Evolutionary conservation across 495 filamentous ascomycete species (phyloP), one percentile per base, ranked within the genome.

Genomic region (Astrocystis sublimbata): DNA sequence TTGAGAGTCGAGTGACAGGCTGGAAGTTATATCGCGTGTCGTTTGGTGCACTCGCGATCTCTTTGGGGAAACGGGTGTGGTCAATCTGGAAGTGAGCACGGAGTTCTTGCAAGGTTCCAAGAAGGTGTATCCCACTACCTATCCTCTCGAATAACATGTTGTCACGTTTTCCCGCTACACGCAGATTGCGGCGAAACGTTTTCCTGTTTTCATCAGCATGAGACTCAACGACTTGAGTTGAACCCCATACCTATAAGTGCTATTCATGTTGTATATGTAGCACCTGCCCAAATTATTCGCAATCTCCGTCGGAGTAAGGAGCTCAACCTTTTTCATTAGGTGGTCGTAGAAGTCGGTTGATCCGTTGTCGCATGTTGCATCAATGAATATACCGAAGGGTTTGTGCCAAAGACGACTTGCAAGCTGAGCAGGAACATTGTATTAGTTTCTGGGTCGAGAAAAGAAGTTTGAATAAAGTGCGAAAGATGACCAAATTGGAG

Each of bases 181-280:
- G 75, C 17, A 88, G 73, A 17, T 86, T 75, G 21, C 83, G 79
- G 1, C 86, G 78, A 66, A 88, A 85, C 67, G 83, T 87, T 76
- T 87, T 88, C 57, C 83, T 80, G 28, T 58, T 42, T 55, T 19
- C 19, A 66, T 63, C 47, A 60, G 45, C 38, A 21, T 13, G 28
- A 6, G 45, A 56, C 26, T 30, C 38, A 21, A 12, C 8, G 3
- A 38, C 19, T 26, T 23, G 9, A 17, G 12, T 15, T 31, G 10
- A 4, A 38, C 19, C n/a, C n/a, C 69, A 53, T 72, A 78, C 77
- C 78, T 77, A 65, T 77, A 86, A 5, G 83, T 81, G 63, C 79
- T 86, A 65, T 89, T 89, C 85, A 88, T 88, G 65, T 89, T 89
- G 71, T 88, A 89, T 51, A 88, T 76, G 59, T 88, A 89, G 19